Conservation (phyloP, 2,329 filamentous ascomycete genomes). For the Metarhizium anisopliae region DNA sequence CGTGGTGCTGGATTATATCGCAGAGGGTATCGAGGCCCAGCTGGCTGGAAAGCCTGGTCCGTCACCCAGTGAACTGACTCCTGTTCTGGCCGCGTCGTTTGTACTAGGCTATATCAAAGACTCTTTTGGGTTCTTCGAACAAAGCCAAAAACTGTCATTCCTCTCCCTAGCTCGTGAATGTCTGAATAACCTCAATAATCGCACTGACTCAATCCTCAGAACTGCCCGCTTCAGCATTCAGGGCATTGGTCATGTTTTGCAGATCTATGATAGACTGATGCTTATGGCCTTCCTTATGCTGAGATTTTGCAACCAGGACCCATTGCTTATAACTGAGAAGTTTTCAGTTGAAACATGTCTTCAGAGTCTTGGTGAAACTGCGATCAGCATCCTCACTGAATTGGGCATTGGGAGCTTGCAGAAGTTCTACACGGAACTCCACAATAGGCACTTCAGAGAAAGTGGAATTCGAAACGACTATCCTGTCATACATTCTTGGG, state of each 20-base stretch:
- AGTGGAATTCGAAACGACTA: conserved; percentile 41
- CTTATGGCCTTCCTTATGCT: conserved; percentile 28
- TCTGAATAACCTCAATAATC: conserved; percentile 29
- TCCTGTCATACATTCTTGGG: conserved; percentile 45
- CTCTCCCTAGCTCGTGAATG: conserved; percentile 34
- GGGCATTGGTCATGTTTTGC: conserved; percentile 10
- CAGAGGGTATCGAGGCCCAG: conserved; percentile 31
- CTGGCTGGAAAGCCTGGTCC: neutral
- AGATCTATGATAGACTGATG: conserved; percentile 20
- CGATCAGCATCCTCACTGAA: conserved; percentile 30
- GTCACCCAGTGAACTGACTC: conserved; percentile 7
- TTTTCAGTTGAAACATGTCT: conserved; percentile 42
- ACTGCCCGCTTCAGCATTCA: neutral
- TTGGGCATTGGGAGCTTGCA: conserved; percentile 34
- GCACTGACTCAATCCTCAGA: conserved; percentile 13
- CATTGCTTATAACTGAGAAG: conserved; percentile 21
- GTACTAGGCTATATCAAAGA: conserved; percentile 38
- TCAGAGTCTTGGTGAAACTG: conserved; percentile 28
- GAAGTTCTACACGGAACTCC: conserved; percentile 38
- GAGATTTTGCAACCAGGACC: conserved; percentile 31
- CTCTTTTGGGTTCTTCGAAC: conserved; percentile 29
- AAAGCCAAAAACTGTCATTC: conserved; percentile 30
- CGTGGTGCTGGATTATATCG: conserved; percentile 49
- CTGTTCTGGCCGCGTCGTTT: conserved; percentile 30
- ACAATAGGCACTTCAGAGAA: conserved; percentile 35